phyloP scores from a whole-genome alignment of 164 flowering plant genomes.

The Brasenia schreberi region DNA sequence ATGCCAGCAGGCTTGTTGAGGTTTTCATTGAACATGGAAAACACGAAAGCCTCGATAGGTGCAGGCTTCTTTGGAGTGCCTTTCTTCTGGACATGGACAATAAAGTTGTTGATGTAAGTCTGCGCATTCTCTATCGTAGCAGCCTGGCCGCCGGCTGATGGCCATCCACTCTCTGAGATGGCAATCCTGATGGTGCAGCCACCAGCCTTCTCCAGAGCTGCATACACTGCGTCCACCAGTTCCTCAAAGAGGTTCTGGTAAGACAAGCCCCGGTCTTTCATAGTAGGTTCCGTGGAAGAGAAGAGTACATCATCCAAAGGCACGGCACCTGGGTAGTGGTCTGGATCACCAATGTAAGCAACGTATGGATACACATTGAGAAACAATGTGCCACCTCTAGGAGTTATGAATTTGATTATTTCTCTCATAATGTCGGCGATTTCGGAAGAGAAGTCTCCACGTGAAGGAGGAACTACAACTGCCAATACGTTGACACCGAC shows the following conservation, averaged over 20 bases:
- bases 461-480: slow-evolving; percentile 3
- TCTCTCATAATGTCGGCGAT: not conserved
- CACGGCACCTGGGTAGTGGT: not conserved
- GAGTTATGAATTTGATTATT: not conserved
- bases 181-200: slow-evolving; percentile 1
- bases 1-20: slow-evolving; percentile 1
- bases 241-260: slow-evolving; percentile 5
- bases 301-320: slow-evolving; percentile 2
- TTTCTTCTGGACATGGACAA: not conserved
- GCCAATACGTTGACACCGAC: slow-evolving; percentile 3
- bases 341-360: not conserved
- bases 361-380: slow-evolving; percentile 6
- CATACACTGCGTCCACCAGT: slow-evolving; percentile 6
- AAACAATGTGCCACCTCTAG: slow-evolving; percentile 1
- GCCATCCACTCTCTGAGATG: slow-evolving; percentile 9
- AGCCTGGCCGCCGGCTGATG: slow-evolving; percentile 3
- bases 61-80: slow-evolving; percentile 19
- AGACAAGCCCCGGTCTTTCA: not conserved
- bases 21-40: slow-evolving; percentile 19
- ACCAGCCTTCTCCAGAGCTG: slow-evolving; percentile 5
- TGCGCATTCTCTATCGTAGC: slow-evolving; percentile 2
- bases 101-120: slow-evolving; percentile 9
- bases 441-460: not conserved
- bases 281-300: not conserved
- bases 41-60: slow-evolving; percentile 4